Evolutionary conservation across 805 yeast genomes (phyloP), one percentile per base, ranked within the genome.

Genomic region (Zygoascus tannicola): DNA sequence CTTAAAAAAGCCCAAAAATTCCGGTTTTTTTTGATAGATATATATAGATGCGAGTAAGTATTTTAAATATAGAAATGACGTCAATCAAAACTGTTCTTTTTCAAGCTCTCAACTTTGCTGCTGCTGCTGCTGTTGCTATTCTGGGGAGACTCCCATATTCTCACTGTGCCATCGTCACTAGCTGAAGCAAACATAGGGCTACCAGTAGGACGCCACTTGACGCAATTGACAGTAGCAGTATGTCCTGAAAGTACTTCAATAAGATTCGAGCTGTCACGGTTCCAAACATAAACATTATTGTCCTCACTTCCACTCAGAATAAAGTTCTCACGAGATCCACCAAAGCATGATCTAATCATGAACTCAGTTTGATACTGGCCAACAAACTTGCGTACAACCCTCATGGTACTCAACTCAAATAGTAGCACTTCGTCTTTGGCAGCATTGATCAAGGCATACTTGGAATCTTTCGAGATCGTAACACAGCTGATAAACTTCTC

Each of bases 301-400:
- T 87, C 94, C 56, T 84, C 94, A 37, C 88, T 77, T 0, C 96
- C 95, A 51, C 86, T 76, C n/a, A 81, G 64, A 0, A 85, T 74
- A 41, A 84, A 66, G 49, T 79, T 78, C 52, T 84, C 90, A 47
- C 76, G 70, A 45, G 72, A 70, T 38, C 80, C 80, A 0, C 94
- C 94, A 57, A 86, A 80, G 51, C 85, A 73, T 1, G 94, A 79
- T 40, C 94, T 69, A 18, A 88, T 76, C 32, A 86, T 77, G 54
- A 69, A 80, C 21, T 78, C 71, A 22, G 75, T 73, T 58, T 84
- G 94, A 44, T 73, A 71, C 56, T 81, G 85, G 1, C 95, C 95
- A 38, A 76, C 66, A 49, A 74, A 81, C 53, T 77, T 83, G 44
- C 77, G 76, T 22, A 75, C 70, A 16, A 86, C 57, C 1, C 76